Evolutionary conservation across 208 protist species (phyloP).

Genomic region (Ichthyophonus hoferi): DNA sequence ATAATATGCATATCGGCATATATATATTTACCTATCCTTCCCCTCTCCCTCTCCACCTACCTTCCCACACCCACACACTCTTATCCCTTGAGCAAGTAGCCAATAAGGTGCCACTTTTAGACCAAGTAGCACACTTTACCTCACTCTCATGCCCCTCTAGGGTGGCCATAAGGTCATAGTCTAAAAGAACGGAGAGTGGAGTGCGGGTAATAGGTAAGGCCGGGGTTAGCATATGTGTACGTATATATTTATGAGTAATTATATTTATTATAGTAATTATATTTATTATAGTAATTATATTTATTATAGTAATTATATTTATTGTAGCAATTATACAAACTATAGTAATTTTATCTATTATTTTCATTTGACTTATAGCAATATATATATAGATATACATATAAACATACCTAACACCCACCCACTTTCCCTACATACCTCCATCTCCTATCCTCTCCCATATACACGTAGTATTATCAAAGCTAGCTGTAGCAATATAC

Average conservation of each 20-base stretch:
- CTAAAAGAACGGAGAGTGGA: neutral
- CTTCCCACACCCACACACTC: constrained; percentile 68
- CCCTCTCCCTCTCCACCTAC: too few relatives aligned
- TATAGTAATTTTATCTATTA: too few relatives aligned
- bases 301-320: too few relatives aligned
- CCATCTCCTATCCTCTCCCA: constrained; percentile 50
- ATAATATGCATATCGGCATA: neutral
- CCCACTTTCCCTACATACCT: neutral
- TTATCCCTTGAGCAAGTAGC: constrained; percentile 70
- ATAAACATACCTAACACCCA: neutral
- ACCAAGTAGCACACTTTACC: constrained; percentile 64
- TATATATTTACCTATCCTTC: too few relatives aligned
- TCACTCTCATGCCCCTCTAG: constrained; percentile 72
- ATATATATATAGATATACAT: neutral
- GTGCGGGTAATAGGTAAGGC: neutral
- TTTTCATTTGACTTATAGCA: too few relatives aligned
- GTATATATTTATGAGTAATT: constrained; percentile 18
- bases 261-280: too few relatives aligned
- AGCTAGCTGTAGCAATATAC: constrained; percentile 51
- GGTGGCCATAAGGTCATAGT: constrained; percentile 54
- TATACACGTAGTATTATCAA: constrained; percentile 62
- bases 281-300: too few relatives aligned
- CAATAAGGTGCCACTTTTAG: constrained; percentile 49
- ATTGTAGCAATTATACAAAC: too few relatives aligned
- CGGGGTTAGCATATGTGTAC: neutral